Conservation (phyloP, 2,329 filamentous ascomycete species). For the Microcyclospora tardicrescens region DNA sequence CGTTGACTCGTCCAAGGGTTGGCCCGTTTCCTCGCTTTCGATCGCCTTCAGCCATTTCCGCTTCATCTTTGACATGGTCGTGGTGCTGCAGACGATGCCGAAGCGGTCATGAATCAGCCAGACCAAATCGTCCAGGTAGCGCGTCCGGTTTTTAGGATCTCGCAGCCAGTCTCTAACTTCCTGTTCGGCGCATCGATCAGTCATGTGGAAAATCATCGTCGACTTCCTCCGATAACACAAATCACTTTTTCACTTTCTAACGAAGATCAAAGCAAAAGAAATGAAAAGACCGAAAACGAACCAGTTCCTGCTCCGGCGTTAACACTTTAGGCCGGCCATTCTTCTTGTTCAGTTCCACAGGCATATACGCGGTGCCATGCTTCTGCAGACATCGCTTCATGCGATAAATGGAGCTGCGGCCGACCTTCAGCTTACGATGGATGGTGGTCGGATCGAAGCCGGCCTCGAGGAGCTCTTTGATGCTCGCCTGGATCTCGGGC, state of each 20-base stretch:
- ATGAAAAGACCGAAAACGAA: slow-evolving; percentile 9
- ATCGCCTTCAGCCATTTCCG: slow-evolving; percentile 23
- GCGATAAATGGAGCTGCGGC: slow-evolving; percentile 21
- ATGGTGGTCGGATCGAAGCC: slow-evolving; percentile 23
- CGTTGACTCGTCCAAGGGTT: slow-evolving; percentile 16
- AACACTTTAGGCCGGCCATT: slow-evolving; percentile 22
- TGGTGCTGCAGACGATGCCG: slow-evolving; percentile 21
- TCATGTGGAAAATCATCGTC: too few relatives aligned
- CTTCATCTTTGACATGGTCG: slow-evolving; percentile 24
- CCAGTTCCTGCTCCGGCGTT: slow-evolving; percentile 20
- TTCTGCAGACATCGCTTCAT: slow-evolving; percentile 22
- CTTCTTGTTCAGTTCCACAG: slow-evolving; percentile 22
- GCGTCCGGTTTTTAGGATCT: slow-evolving; percentile 18
- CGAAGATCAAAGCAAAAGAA: not conserved
- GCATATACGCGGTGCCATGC: slow-evolving; percentile 23
- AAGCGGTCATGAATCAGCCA: slow-evolving; percentile 23
- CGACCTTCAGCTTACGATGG: slow-evolving; percentile 20
- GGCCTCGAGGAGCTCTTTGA: slow-evolving; percentile 22
- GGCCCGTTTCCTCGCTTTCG: slow-evolving; percentile 19
- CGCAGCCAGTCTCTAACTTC: slow-evolving; percentile 21
- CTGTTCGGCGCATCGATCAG: slow-evolving; percentile 5
- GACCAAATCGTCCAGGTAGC: slow-evolving; percentile 22
- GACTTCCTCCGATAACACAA: not conserved
- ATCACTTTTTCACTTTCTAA: not conserved
- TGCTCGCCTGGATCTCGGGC: slow-evolving; percentile 18